Conservation (phyloP, 805 yeast genomes). For the Candida mattraensis region DNA sequence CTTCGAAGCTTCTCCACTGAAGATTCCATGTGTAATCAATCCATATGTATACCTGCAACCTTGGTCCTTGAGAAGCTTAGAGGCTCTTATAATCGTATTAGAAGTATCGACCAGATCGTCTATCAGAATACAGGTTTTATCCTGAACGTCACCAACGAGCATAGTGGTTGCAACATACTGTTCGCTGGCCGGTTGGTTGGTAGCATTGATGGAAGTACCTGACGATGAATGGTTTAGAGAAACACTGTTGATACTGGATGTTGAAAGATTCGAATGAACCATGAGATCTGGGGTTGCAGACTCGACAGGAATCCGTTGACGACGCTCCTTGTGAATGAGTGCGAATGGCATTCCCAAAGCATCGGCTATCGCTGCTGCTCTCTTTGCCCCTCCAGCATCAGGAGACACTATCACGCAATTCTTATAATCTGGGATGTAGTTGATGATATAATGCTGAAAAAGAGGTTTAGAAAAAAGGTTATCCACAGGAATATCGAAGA, state of each 20-base stretch:
- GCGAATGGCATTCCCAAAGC: constrained; percentile 87
- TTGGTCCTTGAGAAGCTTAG: constrained; percentile 85
- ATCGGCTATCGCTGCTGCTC: constrained; percentile 95
- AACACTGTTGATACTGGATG: constrained; percentile 17
- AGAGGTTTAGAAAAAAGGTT: constrained; percentile 88
- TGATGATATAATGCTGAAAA: constrained; percentile 78
- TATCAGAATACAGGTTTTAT: constrained; percentile 80
- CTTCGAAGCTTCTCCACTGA: constrained; percentile 86
- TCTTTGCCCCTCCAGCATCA: constrained; percentile 98
- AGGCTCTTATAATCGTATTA: constrained; percentile 88
- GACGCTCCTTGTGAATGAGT: constrained; percentile 88
- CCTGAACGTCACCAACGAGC: constrained; percentile 94
- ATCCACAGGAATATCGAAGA: constrained; percentile 94
- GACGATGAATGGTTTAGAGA: constrained; percentile 19
- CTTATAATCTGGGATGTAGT: constrained; percentile 72
- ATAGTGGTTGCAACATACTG: constrained; percentile 72
- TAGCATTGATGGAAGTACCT: constrained; percentile 13
- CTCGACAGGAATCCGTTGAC: constrained; percentile 44
- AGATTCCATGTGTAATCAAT: constrained; percentile 87
- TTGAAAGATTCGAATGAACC: constrained; percentile 18
- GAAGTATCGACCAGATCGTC: constrained; percentile 96
- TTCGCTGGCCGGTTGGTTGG: constrained; percentile 14
- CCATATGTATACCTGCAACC: constrained; percentile 89
- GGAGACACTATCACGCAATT: constrained; percentile 94
- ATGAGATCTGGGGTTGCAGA: constrained; percentile 9